Percentiles rank a stretch among this genome's conserved stretches.
Conservation (phyloP, 2,329 filamentous ascomycete species). For the Alternaria sp. region DNA sequence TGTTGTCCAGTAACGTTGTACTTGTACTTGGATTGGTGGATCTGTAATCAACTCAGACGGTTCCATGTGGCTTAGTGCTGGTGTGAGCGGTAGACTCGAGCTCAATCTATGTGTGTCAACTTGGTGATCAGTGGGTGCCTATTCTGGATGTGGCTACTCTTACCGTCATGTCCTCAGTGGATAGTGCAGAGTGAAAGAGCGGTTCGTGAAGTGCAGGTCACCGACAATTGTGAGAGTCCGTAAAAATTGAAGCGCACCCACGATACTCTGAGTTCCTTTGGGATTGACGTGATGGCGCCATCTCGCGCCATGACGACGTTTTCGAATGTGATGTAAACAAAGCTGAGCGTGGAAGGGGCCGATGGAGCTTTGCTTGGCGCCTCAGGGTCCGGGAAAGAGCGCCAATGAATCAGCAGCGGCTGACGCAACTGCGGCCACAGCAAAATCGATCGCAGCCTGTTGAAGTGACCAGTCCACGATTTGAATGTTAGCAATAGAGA, state of each 20-base stretch:
- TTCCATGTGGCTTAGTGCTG: neutral
- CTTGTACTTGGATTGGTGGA: conserved; percentile 1
- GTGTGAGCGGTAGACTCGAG: neutral
- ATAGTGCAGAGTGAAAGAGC: neutral
- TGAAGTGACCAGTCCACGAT: neutral
- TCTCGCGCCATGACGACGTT: neutral
- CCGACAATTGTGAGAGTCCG: neutral
- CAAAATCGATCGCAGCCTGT: neutral
- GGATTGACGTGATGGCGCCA: neutral
- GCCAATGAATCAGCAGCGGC: neutral
- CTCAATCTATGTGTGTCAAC: neutral
- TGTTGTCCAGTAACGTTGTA: conserved; percentile 10
- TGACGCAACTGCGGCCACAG: neutral
- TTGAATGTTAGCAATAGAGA: neutral
- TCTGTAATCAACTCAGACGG: neutral
- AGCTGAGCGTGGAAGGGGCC: neutral
- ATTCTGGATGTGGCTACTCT: neutral
- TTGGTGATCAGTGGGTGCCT: neutral
- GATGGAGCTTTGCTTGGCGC: neutral
- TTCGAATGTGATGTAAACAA: neutral
- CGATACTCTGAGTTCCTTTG: neutral
- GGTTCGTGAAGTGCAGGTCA: neutral
- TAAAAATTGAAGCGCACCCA: neutral
- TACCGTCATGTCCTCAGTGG: neutral
- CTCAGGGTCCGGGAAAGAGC: neutral